A percentile compares a stretch with the other conserved stretches of the same genome.
phyloP scores from a whole-genome alignment of 78 protist species.

The Dictyostelium firmibasis region DNA sequence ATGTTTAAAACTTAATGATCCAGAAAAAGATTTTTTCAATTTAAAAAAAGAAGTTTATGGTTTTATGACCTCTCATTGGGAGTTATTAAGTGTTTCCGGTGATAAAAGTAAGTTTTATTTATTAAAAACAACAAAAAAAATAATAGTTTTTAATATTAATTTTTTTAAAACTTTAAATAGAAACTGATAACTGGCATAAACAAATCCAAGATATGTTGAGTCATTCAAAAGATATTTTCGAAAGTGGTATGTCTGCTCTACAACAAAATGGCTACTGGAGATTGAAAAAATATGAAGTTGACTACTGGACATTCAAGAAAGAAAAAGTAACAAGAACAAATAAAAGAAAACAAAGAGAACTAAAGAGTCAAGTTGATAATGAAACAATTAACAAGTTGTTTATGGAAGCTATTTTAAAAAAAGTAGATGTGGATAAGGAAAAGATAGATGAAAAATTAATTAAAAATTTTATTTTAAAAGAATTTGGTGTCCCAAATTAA shows the following conservation, averaged over 20 bases:
- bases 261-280: constrained; percentile 68
- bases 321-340: neutral
- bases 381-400: neutral
- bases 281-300: neutral
- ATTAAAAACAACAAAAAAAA: neutral
- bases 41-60: constrained; percentile 51
- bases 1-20: neutral
- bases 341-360: neutral
- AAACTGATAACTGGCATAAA: constrained; percentile 63
- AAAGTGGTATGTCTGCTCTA: constrained; percentile 47
- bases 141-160: neutral
- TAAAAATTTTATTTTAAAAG: neutral
- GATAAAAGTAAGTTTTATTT: neutral
- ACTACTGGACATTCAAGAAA: neutral
- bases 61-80: constrained; percentile 57
- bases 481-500: neutral
- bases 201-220: constrained; percentile 77
- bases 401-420: neutral
- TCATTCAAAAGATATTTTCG: constrained; percentile 44
- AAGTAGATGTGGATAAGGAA: neutral
- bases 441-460: neutral
- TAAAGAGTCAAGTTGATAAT: neutral
- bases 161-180: neutral
- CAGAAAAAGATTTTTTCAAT: constrained; percentile 49
- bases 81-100: neutral